Evolutionary conservation across 1,284 basidiomycete species (phyloP).

Genomic region (Pyrrhoderma noxium): DNA sequence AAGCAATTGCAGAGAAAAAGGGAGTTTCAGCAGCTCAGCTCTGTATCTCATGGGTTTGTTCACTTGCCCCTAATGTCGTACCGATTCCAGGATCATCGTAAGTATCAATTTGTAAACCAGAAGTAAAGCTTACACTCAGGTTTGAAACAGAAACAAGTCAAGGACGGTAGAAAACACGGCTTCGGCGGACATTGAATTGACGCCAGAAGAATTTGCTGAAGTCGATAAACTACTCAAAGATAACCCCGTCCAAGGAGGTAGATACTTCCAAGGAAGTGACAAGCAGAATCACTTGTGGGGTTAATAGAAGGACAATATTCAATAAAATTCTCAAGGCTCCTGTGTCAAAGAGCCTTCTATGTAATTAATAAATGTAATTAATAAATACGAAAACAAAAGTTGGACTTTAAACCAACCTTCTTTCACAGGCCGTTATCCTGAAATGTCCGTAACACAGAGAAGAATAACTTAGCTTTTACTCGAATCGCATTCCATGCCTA

Average conservation of each 20-base stretch:
- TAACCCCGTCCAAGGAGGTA: constrained; percentile 21
- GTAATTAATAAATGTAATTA: too few relatives aligned
- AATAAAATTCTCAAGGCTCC: too few relatives aligned
- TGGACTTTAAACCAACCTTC: too few relatives aligned
- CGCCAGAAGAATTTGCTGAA: constrained; percentile 27
- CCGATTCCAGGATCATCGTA: constrained; percentile 40
- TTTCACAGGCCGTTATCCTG: too few relatives aligned
- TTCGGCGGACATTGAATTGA: constrained; percentile 30
- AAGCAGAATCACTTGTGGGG: constrained; percentile 8
- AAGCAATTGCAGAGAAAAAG: constrained; percentile 39
- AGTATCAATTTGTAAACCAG: constrained; percentile 3
- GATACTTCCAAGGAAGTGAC: constrained; percentile 7
- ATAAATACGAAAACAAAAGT: too few relatives aligned
- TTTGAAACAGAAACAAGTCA: constrained; percentile 24
- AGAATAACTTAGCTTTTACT: too few relatives aligned
- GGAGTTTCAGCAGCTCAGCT: constrained; percentile 47
- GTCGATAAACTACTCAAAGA: constrained; percentile 22
- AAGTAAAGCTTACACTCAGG: background rate
- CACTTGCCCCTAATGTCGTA: constrained; percentile 33
- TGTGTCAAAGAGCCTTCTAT: too few relatives aligned
- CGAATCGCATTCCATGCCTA: too few relatives aligned
- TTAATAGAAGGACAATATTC: background rate
- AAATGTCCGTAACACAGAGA: too few relatives aligned
- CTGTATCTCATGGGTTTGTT: constrained; percentile 49
- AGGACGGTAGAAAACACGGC: constrained; percentile 32